phyloP scores from a whole-genome alignment of 768 basidiomycete genomes.

The Suillus clintonianus region DNA sequence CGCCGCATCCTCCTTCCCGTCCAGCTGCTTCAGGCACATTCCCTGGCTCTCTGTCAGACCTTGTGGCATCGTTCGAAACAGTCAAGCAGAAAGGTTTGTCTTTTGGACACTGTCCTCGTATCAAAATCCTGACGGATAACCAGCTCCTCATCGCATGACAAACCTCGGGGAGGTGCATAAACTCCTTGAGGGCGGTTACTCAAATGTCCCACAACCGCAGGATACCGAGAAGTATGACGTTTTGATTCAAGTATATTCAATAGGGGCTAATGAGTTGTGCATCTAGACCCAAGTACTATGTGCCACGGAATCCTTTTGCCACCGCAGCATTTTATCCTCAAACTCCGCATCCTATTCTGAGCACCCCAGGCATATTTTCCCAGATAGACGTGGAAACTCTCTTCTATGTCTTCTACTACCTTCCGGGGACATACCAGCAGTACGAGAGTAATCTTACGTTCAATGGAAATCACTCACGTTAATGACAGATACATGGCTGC shows the following conservation, averaged over 20 bases:
- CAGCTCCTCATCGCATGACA: conserved; percentile 79
- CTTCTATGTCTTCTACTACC: conserved; percentile 98
- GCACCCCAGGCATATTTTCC: conserved; percentile 80
- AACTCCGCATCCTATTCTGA: conserved; percentile 75
- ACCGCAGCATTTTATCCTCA: conserved; percentile 97
- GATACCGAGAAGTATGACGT: conserved; percentile 91
- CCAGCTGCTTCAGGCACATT: conserved; percentile 50
- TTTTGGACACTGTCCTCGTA: neutral
- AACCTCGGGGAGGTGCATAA: conserved; percentile 91
- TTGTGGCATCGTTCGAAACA: conserved; percentile 92
- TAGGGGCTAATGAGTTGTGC: conserved; percentile 10
- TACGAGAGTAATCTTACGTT: conserved; percentile 29
- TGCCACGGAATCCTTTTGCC: conserved; percentile 87
- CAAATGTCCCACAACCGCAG: conserved; percentile 85
- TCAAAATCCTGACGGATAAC: conserved; percentile 4
- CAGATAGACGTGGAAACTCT: conserved; percentile 96
- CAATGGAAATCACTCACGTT: conserved; percentile 7
- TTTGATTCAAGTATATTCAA: neutral
- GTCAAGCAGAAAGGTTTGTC: conserved; percentile 94
- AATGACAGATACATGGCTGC: conserved; percentile 83
- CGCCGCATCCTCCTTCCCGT: conserved; percentile 37
- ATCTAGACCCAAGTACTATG: conserved; percentile 91
- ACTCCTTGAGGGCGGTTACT: conserved; percentile 89
- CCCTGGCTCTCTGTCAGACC: conserved; percentile 86
- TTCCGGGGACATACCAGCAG: conserved; percentile 98